Conservation (phyloP, 1,284 basidiomycete species). For the Pholiota adiposa region DNA sequence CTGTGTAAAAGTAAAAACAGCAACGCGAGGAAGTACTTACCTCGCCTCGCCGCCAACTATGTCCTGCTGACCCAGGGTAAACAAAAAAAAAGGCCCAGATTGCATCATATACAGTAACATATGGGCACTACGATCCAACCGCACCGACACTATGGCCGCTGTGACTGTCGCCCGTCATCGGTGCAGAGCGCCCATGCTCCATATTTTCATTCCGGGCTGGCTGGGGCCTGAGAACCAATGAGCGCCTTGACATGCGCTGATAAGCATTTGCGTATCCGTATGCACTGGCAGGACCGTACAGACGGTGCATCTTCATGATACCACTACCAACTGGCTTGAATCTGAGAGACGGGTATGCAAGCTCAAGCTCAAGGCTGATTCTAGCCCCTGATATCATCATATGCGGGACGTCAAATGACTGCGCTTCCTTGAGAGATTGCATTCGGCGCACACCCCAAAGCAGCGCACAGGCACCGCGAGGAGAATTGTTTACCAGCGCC, state of each 20-base stretch:
- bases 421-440: neutral
- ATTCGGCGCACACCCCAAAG: neutral
- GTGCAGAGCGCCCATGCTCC: conserved; percentile 1
- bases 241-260: neutral
- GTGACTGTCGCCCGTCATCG: neutral
- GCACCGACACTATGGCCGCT: neutral
- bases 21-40: no score
- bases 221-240: neutral
- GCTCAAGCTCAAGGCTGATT: no score
- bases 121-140: neutral
- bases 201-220: neutral
- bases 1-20: neutral
- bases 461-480: neutral
- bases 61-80: neutral
- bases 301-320: no score
- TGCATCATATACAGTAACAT: neutral
- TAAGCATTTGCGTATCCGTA: neutral
- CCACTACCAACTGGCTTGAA: no score
- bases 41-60: neutral
- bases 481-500: neutral
- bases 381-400: neutral
- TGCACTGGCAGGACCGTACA: no score
- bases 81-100: neutral
- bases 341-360: no score
- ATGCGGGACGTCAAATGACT: neutral